Evolutionary conservation across 805 yeast species (phyloP).

Genomic region (Monosporozyma aquatica): DNA sequence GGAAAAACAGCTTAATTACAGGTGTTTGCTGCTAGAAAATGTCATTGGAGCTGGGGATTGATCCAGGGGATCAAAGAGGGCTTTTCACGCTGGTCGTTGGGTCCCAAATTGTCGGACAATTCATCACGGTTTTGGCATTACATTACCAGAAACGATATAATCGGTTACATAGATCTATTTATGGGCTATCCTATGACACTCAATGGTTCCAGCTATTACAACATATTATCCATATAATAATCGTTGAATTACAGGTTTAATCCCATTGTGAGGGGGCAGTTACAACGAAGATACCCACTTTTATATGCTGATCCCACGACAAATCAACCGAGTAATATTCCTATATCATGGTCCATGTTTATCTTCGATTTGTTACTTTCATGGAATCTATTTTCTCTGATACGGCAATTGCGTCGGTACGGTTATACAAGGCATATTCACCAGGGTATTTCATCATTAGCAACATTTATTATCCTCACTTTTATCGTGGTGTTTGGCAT

Average conservation of each 20-base stretch:
- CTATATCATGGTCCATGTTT: conserved; percentile 18
- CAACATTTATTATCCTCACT: conserved; percentile 5
- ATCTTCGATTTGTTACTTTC: conserved; percentile 14
- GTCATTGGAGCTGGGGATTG: neutral
- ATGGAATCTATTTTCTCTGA: conserved; percentile 11
- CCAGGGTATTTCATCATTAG: conserved; percentile 31
- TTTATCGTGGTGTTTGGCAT: conserved; percentile 7
- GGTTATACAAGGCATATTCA: conserved; percentile 28
- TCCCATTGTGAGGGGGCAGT: conserved; percentile 18
- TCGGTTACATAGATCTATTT: conserved; percentile 26
- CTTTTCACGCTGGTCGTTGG: neutral
- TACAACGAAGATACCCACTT: conserved; percentile 31
- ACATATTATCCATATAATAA: conserved; percentile 15
- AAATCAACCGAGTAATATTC: too few relatives aligned
- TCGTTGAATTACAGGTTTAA: conserved; percentile 22
- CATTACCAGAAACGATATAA: conserved; percentile 14
- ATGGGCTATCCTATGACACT: conserved; percentile 34
- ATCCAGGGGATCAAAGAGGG: neutral
- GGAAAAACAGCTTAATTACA: neutral
- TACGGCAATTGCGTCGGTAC: conserved; percentile 26
- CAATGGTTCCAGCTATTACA: conserved; percentile 15
- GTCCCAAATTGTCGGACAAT: neutral
- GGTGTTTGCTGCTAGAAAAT: neutral
- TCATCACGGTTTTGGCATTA: neutral
- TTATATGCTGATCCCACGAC: conserved; percentile 21